Evolutionary conservation across 257 asterid species (phyloP).

Genomic region (Leptodermis oblonga): DNA sequence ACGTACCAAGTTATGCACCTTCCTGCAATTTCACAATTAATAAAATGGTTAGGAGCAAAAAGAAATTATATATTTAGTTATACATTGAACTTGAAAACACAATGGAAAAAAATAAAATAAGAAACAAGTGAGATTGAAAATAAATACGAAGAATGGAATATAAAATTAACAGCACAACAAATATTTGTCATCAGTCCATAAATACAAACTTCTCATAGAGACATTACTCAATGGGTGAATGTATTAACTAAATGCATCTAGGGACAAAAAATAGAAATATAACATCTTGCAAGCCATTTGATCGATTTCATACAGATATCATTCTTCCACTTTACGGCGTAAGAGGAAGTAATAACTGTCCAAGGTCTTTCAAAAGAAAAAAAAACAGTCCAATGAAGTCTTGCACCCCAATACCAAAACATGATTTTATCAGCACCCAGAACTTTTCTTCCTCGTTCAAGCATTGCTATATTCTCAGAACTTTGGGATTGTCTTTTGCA

Average conservation of each 20-base stretch:
- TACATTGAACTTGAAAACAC: neutral
- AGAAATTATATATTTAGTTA: neutral
- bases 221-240: no score
- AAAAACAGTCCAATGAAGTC: neutral
- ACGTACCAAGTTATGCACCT: constrained; percentile 15
- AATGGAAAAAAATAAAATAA: neutral
- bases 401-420: no score
- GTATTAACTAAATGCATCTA: no score
- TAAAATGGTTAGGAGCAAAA: neutral
- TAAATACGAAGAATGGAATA: no score
- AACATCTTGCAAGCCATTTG: no score
- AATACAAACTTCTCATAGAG: no score
- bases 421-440: neutral
- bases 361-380: neutral
- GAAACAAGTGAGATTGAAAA: neutral
- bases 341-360: neutral
- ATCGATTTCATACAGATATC: neutral
- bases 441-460: neutral
- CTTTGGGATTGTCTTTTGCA: neutral
- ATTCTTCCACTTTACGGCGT: neutral
- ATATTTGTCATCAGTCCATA: no score
- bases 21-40: constrained; percentile 15
- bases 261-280: no score
- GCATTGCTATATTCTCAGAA: neutral
- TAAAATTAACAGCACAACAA: no score